phyloP scores from a whole-genome alignment of 495 filamentous ascomycete species.

The Talaromyces adpressus region DNA sequence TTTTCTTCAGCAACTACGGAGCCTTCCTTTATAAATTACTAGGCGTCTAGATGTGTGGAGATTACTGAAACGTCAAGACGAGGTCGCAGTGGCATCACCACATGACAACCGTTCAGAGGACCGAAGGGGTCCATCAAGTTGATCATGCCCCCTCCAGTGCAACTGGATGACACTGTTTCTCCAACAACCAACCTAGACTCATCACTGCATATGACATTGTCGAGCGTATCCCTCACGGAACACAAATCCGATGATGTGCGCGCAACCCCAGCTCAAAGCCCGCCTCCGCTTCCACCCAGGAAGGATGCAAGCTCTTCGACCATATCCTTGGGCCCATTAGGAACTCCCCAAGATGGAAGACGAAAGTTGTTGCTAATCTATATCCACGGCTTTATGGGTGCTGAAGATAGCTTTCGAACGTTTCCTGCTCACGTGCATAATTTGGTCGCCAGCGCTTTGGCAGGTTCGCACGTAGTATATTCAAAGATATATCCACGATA shows the following conservation, averaged over 20 bases:
- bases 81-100: background rate
- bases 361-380: slow-evolving; percentile 72
- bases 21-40: background rate
- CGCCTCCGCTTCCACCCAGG: background rate
- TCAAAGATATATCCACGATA: slow-evolving; percentile 91
- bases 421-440: slow-evolving; percentile 86
- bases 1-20: background rate
- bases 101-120: background rate
- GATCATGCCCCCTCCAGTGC: background rate
- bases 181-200: background rate
- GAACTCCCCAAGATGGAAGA: background rate
- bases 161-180: background rate
- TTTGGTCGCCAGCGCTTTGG: slow-evolving; percentile 58
- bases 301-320: background rate
- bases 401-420: slow-evolving; percentile 77
- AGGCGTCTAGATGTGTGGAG: background rate
- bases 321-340: background rate
- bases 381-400: slow-evolving; percentile 91
- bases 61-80: background rate
- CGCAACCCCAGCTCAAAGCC: background rate
- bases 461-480: slow-evolving; percentile 71
- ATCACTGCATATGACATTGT: background rate
- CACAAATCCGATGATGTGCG: too few relatives aligned
- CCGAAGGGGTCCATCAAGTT: background rate
- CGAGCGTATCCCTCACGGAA: background rate